Conservation (phyloP, 176 grass and related monocot genomes). For the Musa itinerans region DNA sequence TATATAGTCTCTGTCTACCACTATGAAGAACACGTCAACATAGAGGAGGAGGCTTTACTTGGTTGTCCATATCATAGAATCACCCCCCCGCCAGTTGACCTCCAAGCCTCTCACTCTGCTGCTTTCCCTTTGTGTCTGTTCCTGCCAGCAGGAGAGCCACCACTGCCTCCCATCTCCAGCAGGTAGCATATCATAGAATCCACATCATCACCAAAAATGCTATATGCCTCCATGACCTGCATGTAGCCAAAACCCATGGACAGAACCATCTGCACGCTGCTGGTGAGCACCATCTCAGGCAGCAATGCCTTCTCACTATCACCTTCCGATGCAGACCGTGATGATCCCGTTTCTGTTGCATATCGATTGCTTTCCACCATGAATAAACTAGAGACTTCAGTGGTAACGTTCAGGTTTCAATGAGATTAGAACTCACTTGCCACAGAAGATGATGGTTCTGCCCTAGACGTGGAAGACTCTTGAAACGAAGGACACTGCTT, state of each 20-base stretch:
- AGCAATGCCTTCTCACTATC: constrained; percentile 27
- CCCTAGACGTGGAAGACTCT: constrained; percentile 68
- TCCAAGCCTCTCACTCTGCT: constrained; percentile 30
- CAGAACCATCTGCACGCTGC: constrained; percentile 69
- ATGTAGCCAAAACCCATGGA: constrained; percentile 95
- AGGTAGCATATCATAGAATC: constrained; percentile 98
- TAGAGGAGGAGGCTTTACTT: neutral
- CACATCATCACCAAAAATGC: constrained; percentile 89
- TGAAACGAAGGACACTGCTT: constrained; percentile 53
- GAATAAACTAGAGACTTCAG: too few species aligned
- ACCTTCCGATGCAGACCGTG: constrained; percentile 25
- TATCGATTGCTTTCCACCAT: neutral
- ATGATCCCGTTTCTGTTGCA: constrained; percentile 56
- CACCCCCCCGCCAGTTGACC: neutral
- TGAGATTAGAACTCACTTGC: constrained; percentile 32
- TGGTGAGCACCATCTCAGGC: constrained; percentile 55
- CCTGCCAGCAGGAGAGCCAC: constrained; percentile 40
- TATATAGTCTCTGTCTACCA: neutral
- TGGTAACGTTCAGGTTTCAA: neutral
- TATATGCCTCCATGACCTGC: constrained; percentile 85
- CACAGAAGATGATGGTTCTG: constrained; percentile 87
- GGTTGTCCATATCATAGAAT: neutral
- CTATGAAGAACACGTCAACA: neutral
- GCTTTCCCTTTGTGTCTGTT: constrained; percentile 86
- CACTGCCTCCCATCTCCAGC: constrained; percentile 52